These are phyloP conservation scores for Pezicula neosporulosa DNA, from an alignment of 2,329 filamentous ascomycete genomes.

Conservation along the genomic window DNA sequence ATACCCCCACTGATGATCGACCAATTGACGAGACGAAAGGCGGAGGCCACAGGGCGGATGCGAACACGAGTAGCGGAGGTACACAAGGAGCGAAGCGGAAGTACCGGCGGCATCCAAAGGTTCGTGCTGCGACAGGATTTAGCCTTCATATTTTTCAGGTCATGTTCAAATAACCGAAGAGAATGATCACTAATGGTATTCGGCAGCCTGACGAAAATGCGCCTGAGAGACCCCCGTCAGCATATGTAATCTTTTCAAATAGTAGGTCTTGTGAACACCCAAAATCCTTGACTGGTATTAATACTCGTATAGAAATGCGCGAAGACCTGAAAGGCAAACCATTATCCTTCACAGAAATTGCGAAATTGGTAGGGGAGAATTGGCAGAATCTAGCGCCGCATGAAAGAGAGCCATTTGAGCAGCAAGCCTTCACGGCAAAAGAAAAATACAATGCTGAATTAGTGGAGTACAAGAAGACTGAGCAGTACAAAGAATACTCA, in stretches of 20 bases:
- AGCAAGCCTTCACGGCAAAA: constrained; percentile 68
- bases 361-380: constrained; percentile 76
- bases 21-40: constrained; percentile 50
- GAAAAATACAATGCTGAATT: constrained; percentile 74
- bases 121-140: background rate
- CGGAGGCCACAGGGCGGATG: constrained; percentile 41
- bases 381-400: constrained; percentile 69
- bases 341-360: constrained; percentile 78
- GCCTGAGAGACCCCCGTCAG: constrained; percentile 75
- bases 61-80: constrained; percentile 37
- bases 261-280: constrained; percentile 47
- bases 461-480: constrained; percentile 73
- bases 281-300: background rate
- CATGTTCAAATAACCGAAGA: background rate
- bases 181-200: constrained; percentile 10
- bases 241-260: constrained; percentile 84
- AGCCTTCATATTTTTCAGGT: background rate
- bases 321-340: constrained; percentile 75
- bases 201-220: constrained; percentile 71
- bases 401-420: constrained; percentile 71
- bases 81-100: constrained; percentile 60
- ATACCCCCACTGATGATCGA: constrained; percentile 53
- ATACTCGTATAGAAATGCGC: constrained; percentile 56
- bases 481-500: constrained; percentile 64
- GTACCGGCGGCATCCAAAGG: constrained; percentile 75